Evolutionary conservation across 1,139 yeast genomes (phyloP).

Genomic region (Zygoascus sp.): DNA sequence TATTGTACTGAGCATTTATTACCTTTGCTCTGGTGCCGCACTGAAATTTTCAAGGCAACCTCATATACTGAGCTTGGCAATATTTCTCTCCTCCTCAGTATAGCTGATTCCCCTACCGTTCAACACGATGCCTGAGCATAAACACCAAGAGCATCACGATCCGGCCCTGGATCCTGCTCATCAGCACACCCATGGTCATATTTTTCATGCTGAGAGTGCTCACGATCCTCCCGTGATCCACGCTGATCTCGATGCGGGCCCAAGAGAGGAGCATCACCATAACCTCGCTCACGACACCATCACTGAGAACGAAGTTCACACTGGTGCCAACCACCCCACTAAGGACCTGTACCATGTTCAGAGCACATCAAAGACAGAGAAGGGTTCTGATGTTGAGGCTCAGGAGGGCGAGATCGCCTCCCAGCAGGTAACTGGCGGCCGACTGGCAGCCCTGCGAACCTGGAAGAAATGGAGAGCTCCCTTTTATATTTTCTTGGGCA

Average conservation of each 20-base stretch:
- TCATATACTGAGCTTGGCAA: too few relatives aligned
- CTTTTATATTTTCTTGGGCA: constrained; percentile 30
- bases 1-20: too few relatives aligned
- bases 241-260: constrained; percentile 26
- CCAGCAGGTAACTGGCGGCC: constrained; percentile 12
- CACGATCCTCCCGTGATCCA: constrained; percentile 27
- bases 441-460: not conserved
- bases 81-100: too few relatives aligned
- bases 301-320: constrained; percentile 18
- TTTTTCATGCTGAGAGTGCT: constrained; percentile 25
- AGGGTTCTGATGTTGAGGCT: constrained; percentile 11
- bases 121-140: not conserved
- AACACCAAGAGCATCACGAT: constrained; percentile 18
- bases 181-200: constrained; percentile 31
- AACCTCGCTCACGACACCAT: constrained; percentile 17
- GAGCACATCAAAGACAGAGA: constrained; percentile 17
- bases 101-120: not conserved
- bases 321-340: constrained; percentile 16
- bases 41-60: too few relatives aligned
- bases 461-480: constrained; percentile 25
- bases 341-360: constrained; percentile 10
- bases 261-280: constrained; percentile 18
- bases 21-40: not conserved
- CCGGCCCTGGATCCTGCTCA: constrained; percentile 31
- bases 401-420: constrained; percentile 1